Evolutionary conservation across 768 basidiomycete genomes (phyloP).

Genomic region (Podaxis mareebaensis): DNA sequence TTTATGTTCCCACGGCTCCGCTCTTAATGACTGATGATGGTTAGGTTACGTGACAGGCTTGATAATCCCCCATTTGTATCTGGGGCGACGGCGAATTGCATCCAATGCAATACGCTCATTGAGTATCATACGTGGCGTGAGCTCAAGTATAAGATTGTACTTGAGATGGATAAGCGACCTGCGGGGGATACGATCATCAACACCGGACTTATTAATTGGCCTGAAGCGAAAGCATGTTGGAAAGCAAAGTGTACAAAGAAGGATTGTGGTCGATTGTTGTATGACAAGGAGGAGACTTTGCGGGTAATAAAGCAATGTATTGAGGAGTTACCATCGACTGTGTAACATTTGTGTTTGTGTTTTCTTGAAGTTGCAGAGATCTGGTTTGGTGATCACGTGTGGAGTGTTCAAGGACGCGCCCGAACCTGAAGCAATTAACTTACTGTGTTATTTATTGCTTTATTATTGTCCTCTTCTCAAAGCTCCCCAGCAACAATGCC

Average conservation of each 20-base stretch:
- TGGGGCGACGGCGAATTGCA: conserved; percentile 46
- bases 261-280: conserved; percentile 50
- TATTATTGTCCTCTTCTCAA: conserved; percentile 1
- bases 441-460: conserved; percentile 1
- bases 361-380: background rate
- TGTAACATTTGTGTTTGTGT: conserved; percentile 18
- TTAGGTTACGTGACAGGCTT: conserved; percentile 45
- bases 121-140: conserved; percentile 68
- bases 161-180: conserved; percentile 61
- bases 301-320: conserved; percentile 56
- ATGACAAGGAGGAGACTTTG: conserved; percentile 55
- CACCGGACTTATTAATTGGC: conserved; percentile 52
- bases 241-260: conserved; percentile 48
- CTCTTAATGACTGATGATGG: background rate
- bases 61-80: conserved; percentile 61
- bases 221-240: conserved; percentile 64
- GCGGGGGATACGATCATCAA: conserved; percentile 58
- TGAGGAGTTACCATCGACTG: conserved; percentile 42
- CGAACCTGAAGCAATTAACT: background rate
- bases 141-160: conserved; percentile 55
- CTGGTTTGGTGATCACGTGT: conserved; percentile 5
- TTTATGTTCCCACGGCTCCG: background rate
- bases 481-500: conserved; percentile 1
- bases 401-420: background rate
- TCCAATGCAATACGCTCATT: conserved; percentile 46